Base-by-base conservation (phyloP, 345 rosid species). In the Eucalyptus erythrocorys region DNA sequence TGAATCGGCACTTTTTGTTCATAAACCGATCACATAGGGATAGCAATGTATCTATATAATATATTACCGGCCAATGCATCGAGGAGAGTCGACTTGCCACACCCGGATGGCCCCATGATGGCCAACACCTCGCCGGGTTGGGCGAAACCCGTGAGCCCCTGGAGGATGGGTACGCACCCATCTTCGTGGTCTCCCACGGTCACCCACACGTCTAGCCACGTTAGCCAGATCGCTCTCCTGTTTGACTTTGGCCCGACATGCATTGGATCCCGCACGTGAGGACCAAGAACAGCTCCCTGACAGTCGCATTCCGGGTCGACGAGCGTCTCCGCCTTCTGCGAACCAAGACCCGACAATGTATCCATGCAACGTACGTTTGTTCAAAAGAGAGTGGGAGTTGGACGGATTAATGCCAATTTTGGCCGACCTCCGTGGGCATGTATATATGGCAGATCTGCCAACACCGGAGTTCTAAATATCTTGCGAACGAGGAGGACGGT, bases 31-130 rank as follows among this genome's bases (percentile, higher is more conserved):
- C 4, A 1, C 34, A 30, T 27, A 61, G 68, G 14, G 68, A 61
- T 61, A 30, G 2, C 16, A 61, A 13, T 30, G 34, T 0, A 30
- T 61, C 68, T 30, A 6, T 27, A 30, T 13, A 30, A 61, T 30
- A 61, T 61, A 27, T 61, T 61, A 96, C 99, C 97, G 90, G 99
- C 97, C 16, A 97, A 89, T 10, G 98, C 94, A 94, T 97, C 99
- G 71, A 96, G 99, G 55, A 97, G 93, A 13, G 99, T 95, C 50
- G 99, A 96, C 92, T 97, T 96, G 48, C 99, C 99, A 48, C 97
- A 95, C 7, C 99, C 99, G 47, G 99, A 97, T 47, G 98, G 98
- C 90, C 99, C 99, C 98, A 96, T 97, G 66, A 97, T 90, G 21
- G 99, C 99, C 95, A 94, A 88, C 92, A 97, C 94, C 92, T 96